Evolutionary conservation across 257 asterid species (phyloP).

Genomic region (Osmanthus fragrans): DNA sequence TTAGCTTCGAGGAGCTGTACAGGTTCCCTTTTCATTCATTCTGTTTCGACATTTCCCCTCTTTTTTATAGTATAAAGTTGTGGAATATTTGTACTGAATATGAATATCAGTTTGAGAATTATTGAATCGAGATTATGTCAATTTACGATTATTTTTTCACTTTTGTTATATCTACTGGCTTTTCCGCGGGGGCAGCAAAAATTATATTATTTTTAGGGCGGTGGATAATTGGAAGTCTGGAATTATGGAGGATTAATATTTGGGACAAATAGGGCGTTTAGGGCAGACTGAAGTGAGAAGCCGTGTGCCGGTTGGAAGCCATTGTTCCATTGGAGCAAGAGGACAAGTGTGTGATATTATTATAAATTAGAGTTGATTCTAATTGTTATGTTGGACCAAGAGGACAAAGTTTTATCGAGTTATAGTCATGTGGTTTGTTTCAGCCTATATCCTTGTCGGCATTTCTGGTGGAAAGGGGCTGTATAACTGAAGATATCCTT

Average conservation of each 20-base stretch:
- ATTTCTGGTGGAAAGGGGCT: not conserved
- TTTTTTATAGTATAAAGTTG: not conserved
- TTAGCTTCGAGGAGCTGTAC: constrained; percentile 39
- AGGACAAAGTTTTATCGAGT: not conserved
- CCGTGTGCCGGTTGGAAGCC: not conserved
- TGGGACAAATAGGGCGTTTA: not conserved
- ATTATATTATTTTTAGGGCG: not conserved
- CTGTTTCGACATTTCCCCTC: not conserved
- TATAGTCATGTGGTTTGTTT: not conserved
- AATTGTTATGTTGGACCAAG: not conserved
- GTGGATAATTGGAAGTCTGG: not conserved
- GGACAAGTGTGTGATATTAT: not conserved
- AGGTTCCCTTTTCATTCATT: constrained; percentile 23
- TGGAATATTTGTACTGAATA: not conserved
- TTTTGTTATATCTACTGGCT: not conserved
- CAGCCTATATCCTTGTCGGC: not conserved
- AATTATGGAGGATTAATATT: not conserved
- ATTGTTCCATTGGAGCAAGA: not conserved
- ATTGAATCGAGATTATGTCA: not conserved
- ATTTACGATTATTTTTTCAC: not conserved
- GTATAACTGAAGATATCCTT: not conserved
- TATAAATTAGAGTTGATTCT: not conserved
- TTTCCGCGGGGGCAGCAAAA: not conserved
- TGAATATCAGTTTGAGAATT: not conserved
- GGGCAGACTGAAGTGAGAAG: not conserved